Percentiles rank a stretch among this genome's conserved stretches.
Evolutionary conservation across 1,284 basidiomycete genomes (phyloP).

Genomic region (Marasmius fiardii): DNA sequence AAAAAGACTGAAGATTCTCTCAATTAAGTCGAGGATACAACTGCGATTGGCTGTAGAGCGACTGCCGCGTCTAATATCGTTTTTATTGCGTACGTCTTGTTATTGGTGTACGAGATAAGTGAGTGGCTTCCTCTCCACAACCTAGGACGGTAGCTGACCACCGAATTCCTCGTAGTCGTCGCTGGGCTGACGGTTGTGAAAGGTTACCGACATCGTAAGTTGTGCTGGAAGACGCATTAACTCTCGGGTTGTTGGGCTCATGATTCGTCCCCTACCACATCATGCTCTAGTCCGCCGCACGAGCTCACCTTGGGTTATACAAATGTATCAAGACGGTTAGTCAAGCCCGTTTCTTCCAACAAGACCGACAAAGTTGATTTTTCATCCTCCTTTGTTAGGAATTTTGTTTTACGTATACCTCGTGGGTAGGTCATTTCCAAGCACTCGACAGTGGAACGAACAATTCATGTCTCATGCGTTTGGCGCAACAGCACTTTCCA

Average conservation of each 20-base stretch:
- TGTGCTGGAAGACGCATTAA: neutral
- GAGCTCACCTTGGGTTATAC: constrained; percentile 31
- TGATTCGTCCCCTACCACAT: neutral
- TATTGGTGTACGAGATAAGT: constrained; percentile 39
- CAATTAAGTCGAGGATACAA: neutral
- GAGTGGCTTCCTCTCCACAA: constrained; percentile 13
- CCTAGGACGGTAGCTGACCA: neutral
- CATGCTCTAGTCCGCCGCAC: constrained; percentile 28
- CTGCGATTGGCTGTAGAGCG: constrained; percentile 27
- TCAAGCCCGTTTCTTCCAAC: too few species aligned
- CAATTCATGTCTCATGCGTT: neutral
- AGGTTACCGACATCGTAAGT: constrained; percentile 35
- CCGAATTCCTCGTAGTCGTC: constrained; percentile 25
- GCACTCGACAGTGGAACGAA: neutral
- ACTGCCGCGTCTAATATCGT: constrained; percentile 31
- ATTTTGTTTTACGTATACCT: constrained; percentile 39
- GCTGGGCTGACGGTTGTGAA: constrained; percentile 34
- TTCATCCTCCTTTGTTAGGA: too few species aligned
- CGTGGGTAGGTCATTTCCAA: constrained; percentile 25
- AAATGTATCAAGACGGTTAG: constrained; percentile 39
- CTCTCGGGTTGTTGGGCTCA: too few species aligned
- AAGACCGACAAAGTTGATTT: too few species aligned
- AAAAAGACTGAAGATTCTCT: constrained; percentile 11
- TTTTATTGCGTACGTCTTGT: constrained; percentile 34
- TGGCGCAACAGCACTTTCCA: constrained; percentile 31